Evolutionary conservation across 352 stramenopile species (phyloP), one percentile per base, ranked within the genome.

Genomic region (Globisporangium rhizosaccharum): DNA sequence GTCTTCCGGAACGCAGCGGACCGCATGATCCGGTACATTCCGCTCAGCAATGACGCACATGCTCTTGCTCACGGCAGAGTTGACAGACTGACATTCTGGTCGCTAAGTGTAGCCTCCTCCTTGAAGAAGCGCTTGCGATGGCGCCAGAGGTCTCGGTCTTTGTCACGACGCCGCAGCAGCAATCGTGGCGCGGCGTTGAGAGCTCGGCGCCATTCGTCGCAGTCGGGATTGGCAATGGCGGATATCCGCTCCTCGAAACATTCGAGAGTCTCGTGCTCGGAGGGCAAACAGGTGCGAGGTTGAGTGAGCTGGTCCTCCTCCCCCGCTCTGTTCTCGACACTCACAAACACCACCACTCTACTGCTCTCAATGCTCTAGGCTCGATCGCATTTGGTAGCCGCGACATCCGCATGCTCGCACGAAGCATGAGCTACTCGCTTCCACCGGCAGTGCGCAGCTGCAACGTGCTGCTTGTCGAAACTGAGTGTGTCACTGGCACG

Each of bases 71-170:
- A 3, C 42, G 28, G 12, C 36, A 33, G 45, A 5, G n/a, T 23
- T 11, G 18, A 6, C 8, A 30, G 23, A 9, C 28, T 60, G 55
- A 53, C 23, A 20, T 47, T 48, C 17, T 28, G 7, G 9, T 42
- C 26, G 18, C 42, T 26, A 3, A 36, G 2, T 9, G 0, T 7
- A 63, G 57, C n/a, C 41, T 63, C 7, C 18, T 63, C 10, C 28
- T 63, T 2, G 57, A 57, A 45, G 57, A 63, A 52, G 39, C 57
- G 14, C 50, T 63, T 9, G 41, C 50, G 41, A 57, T 63, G 57
- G 50, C 28, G 5, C 57, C 57, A 25, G 17, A 26, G 0, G 15
- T n/a, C 6, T n/a, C 41, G 9, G 25, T 53, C 26, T 12, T 33
- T 14, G 50, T 58, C 41, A 63, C 36, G 30, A 63, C 50, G 17